These are phyloP conservation scores for Inga laurina DNA, from an alignment of 306 rosid species.

Conservation along the genomic window DNA sequence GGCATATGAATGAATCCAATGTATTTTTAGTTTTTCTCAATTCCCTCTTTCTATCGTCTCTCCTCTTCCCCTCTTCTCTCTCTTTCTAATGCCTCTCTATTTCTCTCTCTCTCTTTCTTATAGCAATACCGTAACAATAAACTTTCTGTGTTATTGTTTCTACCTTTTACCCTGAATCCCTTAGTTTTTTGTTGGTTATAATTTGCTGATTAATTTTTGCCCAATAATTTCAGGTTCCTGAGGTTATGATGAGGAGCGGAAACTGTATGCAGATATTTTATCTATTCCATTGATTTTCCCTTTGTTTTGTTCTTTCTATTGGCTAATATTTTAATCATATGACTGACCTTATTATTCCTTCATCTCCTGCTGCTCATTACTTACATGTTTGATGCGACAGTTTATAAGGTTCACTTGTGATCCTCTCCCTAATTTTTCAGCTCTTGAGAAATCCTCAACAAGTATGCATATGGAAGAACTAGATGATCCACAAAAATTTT, in stretches of 20 bases:
- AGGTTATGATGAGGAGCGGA: conserved; percentile 70
- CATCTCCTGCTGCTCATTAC: neutral
- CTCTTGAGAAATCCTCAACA: conserved; percentile 69
- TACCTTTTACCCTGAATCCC: conserved; percentile 23
- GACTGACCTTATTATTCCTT: neutral
- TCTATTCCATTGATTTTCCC: conserved; percentile 28
- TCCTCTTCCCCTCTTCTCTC: too few relatives aligned
- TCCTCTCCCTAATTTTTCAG: conserved; percentile 48
- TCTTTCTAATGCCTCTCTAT: too few relatives aligned
- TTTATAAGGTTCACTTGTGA: neutral
- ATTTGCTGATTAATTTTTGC: neutral
- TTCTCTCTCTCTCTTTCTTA: too few relatives aligned
- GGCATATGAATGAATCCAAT: too few relatives aligned
- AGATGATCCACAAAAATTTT: conserved; percentile 67
- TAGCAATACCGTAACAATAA: too few relatives aligned
- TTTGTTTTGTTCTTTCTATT: conserved; percentile 15
- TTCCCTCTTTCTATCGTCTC: too few relatives aligned
- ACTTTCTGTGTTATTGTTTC: conserved; percentile 15
- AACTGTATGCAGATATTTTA: conserved; percentile 61
- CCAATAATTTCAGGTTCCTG: conserved; percentile 67
- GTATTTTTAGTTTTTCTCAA: too few relatives aligned
- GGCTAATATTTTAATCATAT: neutral
- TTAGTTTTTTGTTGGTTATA: conserved; percentile 17
- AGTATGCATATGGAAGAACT: conserved; percentile 76
- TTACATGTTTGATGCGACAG: neutral